phyloP scores from a whole-genome alignment of 1,139 yeast genomes.

The Yamadazyma siamensis region DNA sequence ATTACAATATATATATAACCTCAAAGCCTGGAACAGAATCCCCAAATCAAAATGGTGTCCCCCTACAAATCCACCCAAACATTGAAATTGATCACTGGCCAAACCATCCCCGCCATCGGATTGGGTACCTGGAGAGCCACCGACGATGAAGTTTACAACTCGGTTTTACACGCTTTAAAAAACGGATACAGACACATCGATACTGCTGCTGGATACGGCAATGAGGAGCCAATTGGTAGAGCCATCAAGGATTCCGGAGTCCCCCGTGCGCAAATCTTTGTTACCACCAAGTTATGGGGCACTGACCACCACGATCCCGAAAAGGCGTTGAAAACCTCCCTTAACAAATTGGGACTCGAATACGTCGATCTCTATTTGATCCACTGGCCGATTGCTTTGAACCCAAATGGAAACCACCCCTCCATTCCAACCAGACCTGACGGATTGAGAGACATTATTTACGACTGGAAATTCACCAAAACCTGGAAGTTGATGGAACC shows the following conservation, averaged over 20 bases:
- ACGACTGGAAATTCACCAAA: constrained; percentile 52
- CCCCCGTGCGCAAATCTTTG: constrained; percentile 66
- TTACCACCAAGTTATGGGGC: constrained; percentile 82
- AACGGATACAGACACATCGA: constrained; percentile 80
- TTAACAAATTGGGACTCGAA: constrained; percentile 66
- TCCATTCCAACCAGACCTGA: constrained; percentile 28
- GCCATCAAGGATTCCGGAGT: constrained; percentile 65
- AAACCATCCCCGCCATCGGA: constrained; percentile 64
- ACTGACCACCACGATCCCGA: constrained; percentile 60
- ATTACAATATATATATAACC: neutral
- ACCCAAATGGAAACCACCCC: constrained; percentile 29
- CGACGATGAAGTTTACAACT: constrained; percentile 54
- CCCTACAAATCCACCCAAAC: constrained; percentile 15
- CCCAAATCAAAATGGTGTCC: constrained; percentile 13
- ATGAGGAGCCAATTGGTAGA: constrained; percentile 66
- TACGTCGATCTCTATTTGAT: constrained; percentile 81
- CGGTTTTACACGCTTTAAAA: constrained; percentile 52
- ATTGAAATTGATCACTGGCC: constrained; percentile 54
- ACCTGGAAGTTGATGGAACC: constrained; percentile 68
- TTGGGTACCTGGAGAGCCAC: constrained; percentile 79
- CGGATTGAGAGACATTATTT: constrained; percentile 24
- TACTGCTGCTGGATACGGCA: constrained; percentile 67
- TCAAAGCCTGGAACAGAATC: neutral
- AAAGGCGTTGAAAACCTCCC: constrained; percentile 57
- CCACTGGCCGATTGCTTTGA: constrained; percentile 80